Conservation (phyloP, 805 yeast genomes). For the Cyberlindnera nakhonratchasimensis region DNA sequence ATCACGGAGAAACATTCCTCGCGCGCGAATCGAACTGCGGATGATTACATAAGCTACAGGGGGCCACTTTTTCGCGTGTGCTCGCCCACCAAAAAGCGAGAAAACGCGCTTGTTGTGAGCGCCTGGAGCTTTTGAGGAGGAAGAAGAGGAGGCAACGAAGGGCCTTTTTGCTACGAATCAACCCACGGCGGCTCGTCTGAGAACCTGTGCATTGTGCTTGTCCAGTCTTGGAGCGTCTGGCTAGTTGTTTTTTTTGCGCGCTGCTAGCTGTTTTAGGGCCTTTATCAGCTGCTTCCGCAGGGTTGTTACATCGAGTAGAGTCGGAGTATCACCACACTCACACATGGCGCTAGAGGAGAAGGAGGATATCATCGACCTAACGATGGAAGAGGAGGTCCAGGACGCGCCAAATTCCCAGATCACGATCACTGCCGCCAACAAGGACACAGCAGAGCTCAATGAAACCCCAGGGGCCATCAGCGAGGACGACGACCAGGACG, state of each 20-base stretch:
- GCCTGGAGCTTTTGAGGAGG: too few species aligned
- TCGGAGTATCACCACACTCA: too few species aligned
- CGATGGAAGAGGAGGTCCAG: constrained; percentile 3
- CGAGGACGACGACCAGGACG: constrained; percentile 3
- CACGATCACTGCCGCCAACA: constrained; percentile 2
- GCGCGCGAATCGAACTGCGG: neutral
- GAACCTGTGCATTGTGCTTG: neutral
- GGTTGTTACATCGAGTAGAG: too few species aligned
- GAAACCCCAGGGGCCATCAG: neutral
- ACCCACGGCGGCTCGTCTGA: neutral
- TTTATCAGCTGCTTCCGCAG: too few species aligned
- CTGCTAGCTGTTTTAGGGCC: too few species aligned
- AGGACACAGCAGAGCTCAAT: neutral
- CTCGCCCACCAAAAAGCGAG: neutral
- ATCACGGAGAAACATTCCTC: neutral
- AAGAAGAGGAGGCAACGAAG: too few species aligned
- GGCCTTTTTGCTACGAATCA: neutral
- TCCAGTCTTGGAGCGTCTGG: too few species aligned
- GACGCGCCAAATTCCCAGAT: constrained; percentile 4
- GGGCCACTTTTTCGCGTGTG: too few species aligned
- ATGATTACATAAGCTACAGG: neutral
- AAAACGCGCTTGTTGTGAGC: neutral
- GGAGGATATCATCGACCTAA: constrained; percentile 6
- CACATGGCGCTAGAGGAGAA: neutral
- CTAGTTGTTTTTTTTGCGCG: too few species aligned